Evolutionary conservation across 2,329 filamentous ascomycete species (phyloP), one percentile per base, ranked within the genome.

Genomic region (Talaromyces sp.): DNA sequence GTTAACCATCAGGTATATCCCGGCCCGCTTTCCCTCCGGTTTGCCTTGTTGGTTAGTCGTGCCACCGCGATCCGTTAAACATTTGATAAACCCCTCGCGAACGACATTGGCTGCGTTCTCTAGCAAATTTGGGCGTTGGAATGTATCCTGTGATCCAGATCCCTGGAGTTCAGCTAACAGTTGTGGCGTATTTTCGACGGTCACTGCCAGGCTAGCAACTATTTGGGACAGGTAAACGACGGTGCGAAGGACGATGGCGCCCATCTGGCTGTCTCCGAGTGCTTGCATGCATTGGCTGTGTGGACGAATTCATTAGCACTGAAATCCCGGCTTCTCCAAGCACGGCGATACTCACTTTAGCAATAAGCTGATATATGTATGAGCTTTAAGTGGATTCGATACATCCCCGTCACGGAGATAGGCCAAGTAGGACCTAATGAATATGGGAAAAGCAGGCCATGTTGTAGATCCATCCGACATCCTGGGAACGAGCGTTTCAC

Each of bases 1-100:
- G 71, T 97, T 97, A 63, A 92, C 93, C 76, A 96, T 92, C 62
- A 91, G 87, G 77, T 97, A 97, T 65, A 97, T 92, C 51, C 91
- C 93, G 10, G 89, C 79, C 71, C 94, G 92, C 73, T 93, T 96
- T 60, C 92, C 92, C 68, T 93, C 89, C 0, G 92, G 91, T 63
- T 82, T 85, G 23, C 86, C 87, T 30, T 84, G 75, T 0, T 82
- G 81, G 14, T 80, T 79, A 12, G 86, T 81, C 30, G 84, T 86
- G 18, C 87, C 87, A 1, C 86, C 88, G 56, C 91, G 85, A 72
- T 96, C 92, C 4, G 90, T 92, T 36, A 96, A 79, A 66, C 94
- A 97, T 44, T 91, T 92, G 10, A 91, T 95, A 72, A 97, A 96
- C 27, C 93, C 92, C 72, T 92, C 90, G 64, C 96, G 89, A 63